Percentiles rank a stretch among this genome's conserved stretches.
Conservation (phyloP, 2,329 filamentous ascomycete species). For the Corniculantispora saksenae region DNA sequence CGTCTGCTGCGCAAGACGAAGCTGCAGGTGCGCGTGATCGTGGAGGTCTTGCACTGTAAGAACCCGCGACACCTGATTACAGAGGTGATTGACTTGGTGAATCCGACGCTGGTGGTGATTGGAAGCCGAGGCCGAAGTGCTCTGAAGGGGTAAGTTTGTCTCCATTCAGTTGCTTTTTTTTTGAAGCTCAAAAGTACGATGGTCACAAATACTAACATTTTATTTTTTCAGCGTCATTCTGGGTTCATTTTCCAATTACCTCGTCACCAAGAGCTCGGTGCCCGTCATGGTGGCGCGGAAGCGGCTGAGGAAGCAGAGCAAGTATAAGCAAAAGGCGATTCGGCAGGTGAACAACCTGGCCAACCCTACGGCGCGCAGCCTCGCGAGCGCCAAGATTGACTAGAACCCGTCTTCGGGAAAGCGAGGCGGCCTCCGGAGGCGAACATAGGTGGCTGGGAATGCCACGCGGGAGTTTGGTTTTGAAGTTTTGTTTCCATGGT, state of each 20-base stretch:
- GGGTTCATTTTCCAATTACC: conserved; percentile 95
- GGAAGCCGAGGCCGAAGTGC: conserved; percentile 89
- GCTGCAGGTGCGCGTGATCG: conserved; percentile 87
- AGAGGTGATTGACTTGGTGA: conserved; percentile 92
- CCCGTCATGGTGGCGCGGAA: conserved; percentile 98
- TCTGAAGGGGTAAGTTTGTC: conserved; percentile 77
- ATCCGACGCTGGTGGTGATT: conserved; percentile 88
- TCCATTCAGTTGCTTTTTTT: background rate
- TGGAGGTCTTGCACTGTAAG: conserved; percentile 98
- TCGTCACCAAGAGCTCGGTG: conserved; percentile 94
- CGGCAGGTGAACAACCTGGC: conserved; percentile 80
- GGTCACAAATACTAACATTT: background rate
- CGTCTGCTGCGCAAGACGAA: conserved; percentile 85
- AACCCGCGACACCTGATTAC: conserved; percentile 94
- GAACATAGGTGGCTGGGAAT: too few species aligned
- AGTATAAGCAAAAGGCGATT: conserved; percentile 68
- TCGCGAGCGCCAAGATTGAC: conserved; percentile 76
- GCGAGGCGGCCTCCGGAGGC: too few species aligned
- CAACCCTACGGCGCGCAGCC: conserved; percentile 64
- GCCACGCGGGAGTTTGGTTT: too few species aligned
- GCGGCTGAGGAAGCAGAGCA: conserved; percentile 81
- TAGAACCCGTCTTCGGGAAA: conserved; percentile 39
- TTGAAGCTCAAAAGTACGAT: too few species aligned
- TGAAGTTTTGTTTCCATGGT: background rate
- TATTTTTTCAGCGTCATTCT: conserved; percentile 72